Base-by-base conservation (phyloP, 2,329 filamentous ascomycete species). In the Incumbomyces delicatus region DNA sequence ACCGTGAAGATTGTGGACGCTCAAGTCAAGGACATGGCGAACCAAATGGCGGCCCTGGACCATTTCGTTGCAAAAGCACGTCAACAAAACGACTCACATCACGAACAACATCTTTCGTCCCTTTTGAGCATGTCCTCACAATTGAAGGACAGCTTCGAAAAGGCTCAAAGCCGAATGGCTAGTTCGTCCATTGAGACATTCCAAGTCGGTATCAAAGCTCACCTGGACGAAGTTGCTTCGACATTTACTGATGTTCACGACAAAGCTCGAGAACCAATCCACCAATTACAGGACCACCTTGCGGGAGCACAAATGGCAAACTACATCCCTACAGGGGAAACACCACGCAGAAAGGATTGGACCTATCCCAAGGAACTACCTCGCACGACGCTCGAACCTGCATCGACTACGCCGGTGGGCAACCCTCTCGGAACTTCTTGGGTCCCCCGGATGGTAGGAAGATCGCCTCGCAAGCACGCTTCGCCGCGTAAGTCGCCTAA, bases 41-140 rank as follows among this genome's bases (percentile, higher is more conserved):
- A 74, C n/a, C 87, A 96, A 64, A 89, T 98, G 77, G 78, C 81
- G 47, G 85, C 87, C 1, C 75, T 98, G 6, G 90, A 96, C 58
- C 86, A 90, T 54, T 95, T 95, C 57, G 87, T 96, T 33, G 76
- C 82, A 29, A 81, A 85, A 29, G 88, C 94, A 41, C 80, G 83
- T 50, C 78, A 77, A 1, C 84, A 94, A 58, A 96, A 95, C 62
- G 78, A 83, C 27, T 72, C 73, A 14, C 87, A 94, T 60, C 83
- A 92, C 61, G 73, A 80, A 20, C 74, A 76, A 20, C 85, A 94
- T 53, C 65, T 74, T 1, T 63, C 72, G n/a, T 84, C 81, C 1
- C 69, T 95, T n/a, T 67, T 75, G 30, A 67, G 66, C 8, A 72
- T 95, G 29, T 78, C 83, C 0, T 35, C 43, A 3, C 41, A 50